These are phyloP conservation scores for Pseudocercospora pini-densiflorae DNA, from an alignment of 2,329 filamentous ascomycete species.

Conservation along the genomic window DNA sequence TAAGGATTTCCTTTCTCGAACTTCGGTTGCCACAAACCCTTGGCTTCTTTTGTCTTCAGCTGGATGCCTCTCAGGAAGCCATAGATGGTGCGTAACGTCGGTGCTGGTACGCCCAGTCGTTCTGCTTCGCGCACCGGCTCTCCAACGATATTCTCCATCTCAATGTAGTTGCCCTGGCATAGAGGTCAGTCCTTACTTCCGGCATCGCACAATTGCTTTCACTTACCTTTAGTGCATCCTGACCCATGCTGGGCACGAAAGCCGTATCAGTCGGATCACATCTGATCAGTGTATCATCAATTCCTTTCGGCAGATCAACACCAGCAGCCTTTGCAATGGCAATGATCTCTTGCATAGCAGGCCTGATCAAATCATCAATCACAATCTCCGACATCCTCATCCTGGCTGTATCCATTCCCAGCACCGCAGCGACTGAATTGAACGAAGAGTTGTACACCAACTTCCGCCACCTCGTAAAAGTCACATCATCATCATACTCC, in stretches of 20 bases:
- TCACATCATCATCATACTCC: slow-evolving; percentile 49
- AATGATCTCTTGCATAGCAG: slow-evolving; percentile 60
- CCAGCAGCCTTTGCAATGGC: slow-evolving; percentile 53
- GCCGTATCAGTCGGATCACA: slow-evolving; percentile 56
- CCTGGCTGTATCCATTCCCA: slow-evolving; percentile 56
- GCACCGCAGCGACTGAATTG: slow-evolving; percentile 59
- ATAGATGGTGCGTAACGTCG: slow-evolving; percentile 56
- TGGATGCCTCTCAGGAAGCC: slow-evolving; percentile 55
- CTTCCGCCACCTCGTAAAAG: slow-evolving; percentile 55
- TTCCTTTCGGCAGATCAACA: slow-evolving; percentile 47
- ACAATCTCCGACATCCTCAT: slow-evolving; percentile 53
- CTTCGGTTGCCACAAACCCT: slow-evolving; percentile 42
- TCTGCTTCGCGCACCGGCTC: slow-evolving; percentile 61
- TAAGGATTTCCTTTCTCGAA: slow-evolving; percentile 31
- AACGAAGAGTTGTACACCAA: slow-evolving; percentile 58
- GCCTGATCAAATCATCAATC: slow-evolving; percentile 55
- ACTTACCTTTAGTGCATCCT: slow-evolving; percentile 55
- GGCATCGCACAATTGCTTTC: slow-evolving; percentile 3
- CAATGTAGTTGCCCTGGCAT: slow-evolving; percentile 56
- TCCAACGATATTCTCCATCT: slow-evolving; percentile 61
- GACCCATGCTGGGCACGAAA: slow-evolving; percentile 60
- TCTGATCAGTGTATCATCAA: slow-evolving; percentile 53
- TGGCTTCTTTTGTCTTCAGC: slow-evolving; percentile 52
- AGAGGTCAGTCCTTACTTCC: slow-evolving; percentile 3
- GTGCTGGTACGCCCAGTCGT: slow-evolving; percentile 54